These are phyloP conservation scores for Ophiocordyceps polyrhachis-furcata DNA, from an alignment of 2,329 filamentous ascomycete genomes.

Conservation along the genomic window DNA sequence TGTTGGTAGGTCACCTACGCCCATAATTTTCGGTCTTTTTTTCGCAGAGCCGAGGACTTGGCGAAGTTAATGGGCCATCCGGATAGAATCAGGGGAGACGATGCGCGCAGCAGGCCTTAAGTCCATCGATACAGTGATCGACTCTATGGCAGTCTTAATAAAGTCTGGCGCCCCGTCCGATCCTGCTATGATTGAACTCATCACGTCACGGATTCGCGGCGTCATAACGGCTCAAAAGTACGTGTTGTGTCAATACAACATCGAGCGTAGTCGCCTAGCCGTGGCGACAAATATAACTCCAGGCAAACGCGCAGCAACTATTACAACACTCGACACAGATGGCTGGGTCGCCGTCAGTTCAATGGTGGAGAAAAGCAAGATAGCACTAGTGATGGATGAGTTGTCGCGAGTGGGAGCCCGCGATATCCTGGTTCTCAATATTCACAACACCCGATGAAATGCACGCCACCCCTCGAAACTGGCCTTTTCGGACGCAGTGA, in stretches of 20 bases:
- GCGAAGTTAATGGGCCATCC: slow-evolving; percentile 1
- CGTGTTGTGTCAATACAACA: slow-evolving; percentile 93
- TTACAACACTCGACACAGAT: slow-evolving; percentile 74
- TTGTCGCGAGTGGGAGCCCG: slow-evolving; percentile 57
- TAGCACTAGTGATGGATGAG: slow-evolving; percentile 76
- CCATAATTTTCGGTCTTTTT: slow-evolving; percentile 6
- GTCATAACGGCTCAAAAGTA: slow-evolving; percentile 92
- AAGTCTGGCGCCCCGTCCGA: slow-evolving; percentile 74
- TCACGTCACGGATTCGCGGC: slow-evolving; percentile 71
- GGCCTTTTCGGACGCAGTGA: no score
- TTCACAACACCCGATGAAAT: slow-evolving; percentile 54
- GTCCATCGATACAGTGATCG: slow-evolving; percentile 83
- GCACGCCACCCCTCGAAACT: neutral
- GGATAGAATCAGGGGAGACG: slow-evolving; percentile 81
- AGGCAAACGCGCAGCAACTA: slow-evolving; percentile 80
- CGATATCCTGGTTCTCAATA: slow-evolving; percentile 71
- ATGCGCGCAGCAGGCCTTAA: slow-evolving; percentile 92
- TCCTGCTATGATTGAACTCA: slow-evolving; percentile 61
- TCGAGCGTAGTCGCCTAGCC: slow-evolving; percentile 49
- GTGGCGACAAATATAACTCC: slow-evolving; percentile 65
- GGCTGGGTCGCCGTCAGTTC: slow-evolving; percentile 88
- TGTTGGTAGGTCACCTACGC: slow-evolving; percentile 45
- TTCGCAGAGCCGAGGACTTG: no score
- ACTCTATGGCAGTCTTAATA: slow-evolving; percentile 76
- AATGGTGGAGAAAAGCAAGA: slow-evolving; percentile 81